Evolutionary conservation across 768 basidiomycete genomes (phyloP).

Genomic region (Rhodotorula kratochvilovae): DNA sequence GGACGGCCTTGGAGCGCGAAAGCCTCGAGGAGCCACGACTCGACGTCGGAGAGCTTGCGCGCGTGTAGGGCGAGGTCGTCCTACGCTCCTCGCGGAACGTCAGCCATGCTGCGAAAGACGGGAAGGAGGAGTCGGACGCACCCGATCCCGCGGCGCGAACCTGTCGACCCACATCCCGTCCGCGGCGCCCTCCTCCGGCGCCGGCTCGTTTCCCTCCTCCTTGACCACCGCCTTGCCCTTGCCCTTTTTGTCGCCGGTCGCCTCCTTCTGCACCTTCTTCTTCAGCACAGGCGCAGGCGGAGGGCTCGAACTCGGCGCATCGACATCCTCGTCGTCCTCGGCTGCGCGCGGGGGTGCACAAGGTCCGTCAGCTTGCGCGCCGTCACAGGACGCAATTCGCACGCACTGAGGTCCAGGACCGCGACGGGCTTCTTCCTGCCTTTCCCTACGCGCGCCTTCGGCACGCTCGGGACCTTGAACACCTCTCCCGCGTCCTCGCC

Average conservation of each 20-base stretch:
- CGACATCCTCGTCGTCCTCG: conserved; percentile 10
- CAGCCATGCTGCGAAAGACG: not conserved
- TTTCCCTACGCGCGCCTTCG: not conserved
- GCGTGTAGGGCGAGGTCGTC: conserved; percentile 43
- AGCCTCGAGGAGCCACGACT: conserved; percentile 43
- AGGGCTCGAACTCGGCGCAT: not conserved
- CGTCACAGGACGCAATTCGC: too few species aligned
- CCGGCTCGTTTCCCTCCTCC: not conserved
- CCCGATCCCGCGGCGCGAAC: conserved; percentile 20
- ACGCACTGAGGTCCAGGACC: conserved; percentile 23
- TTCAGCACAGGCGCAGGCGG: not conserved
- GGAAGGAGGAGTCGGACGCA: too few species aligned
- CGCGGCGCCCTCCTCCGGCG: not conserved
- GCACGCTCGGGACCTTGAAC: not conserved
- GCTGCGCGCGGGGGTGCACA: not conserved
- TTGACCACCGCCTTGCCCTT: conserved; percentile 1
- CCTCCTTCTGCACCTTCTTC: not conserved
- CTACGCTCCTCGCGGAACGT: not conserved
- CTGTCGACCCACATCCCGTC: conserved; percentile 37
- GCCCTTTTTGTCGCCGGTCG: not conserved
- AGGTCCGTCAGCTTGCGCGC: not conserved
- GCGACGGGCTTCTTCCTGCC: not conserved
- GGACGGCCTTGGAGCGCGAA: conserved; percentile 5
- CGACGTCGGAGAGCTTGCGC: conserved; percentile 48
- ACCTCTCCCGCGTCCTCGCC: not conserved